A percentile compares a stretch with the other conserved stretches of the same genome.
Evolutionary conservation across 805 yeast genomes (phyloP).

Genomic region (Kodamaea kaohsiungensis): DNA sequence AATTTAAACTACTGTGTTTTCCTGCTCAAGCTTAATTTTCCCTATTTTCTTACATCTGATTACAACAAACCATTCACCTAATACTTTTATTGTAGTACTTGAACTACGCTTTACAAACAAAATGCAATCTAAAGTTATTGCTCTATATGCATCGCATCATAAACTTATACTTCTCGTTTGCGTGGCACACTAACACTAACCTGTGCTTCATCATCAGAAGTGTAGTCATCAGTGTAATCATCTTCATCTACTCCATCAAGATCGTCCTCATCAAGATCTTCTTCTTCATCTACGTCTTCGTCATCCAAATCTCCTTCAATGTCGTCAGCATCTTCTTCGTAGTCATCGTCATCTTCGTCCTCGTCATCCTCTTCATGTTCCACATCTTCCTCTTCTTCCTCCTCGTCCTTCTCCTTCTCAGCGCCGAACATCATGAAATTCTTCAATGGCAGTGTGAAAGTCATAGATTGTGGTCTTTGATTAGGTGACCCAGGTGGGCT

Average conservation of each 20-base stretch:
- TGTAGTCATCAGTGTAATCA: slow-evolving; percentile 7
- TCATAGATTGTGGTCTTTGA: slow-evolving; percentile 35
- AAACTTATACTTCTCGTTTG: background rate
- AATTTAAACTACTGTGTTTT: too few species aligned
- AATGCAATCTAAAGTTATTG: background rate
- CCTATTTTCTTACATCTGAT: too few species aligned
- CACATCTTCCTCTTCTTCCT: slow-evolving; percentile 18
- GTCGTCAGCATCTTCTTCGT: slow-evolving; percentile 23
- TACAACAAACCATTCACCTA: too few species aligned
- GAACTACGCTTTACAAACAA: background rate
- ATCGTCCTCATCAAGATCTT: slow-evolving; percentile 14
- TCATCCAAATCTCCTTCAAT: slow-evolving; percentile 34
- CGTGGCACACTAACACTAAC: background rate
- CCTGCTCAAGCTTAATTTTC: too few species aligned
- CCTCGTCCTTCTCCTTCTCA: slow-evolving; percentile 18
- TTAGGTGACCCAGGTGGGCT: slow-evolving; percentile 18
- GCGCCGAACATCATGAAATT: slow-evolving; percentile 41
- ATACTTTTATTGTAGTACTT: too few species aligned
- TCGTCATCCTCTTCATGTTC: slow-evolving; percentile 21
- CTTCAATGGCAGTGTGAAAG: slow-evolving; percentile 43
- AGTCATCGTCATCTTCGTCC: slow-evolving; percentile 30
- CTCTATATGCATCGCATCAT: too few species aligned
- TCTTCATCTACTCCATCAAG: slow-evolving; percentile 16
- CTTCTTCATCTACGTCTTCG: slow-evolving; percentile 16
- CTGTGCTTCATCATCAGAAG: background rate